Base-by-base conservation (phyloP, 2,329 filamentous ascomycete genomes). In the Colletotrichum cereale region DNA sequence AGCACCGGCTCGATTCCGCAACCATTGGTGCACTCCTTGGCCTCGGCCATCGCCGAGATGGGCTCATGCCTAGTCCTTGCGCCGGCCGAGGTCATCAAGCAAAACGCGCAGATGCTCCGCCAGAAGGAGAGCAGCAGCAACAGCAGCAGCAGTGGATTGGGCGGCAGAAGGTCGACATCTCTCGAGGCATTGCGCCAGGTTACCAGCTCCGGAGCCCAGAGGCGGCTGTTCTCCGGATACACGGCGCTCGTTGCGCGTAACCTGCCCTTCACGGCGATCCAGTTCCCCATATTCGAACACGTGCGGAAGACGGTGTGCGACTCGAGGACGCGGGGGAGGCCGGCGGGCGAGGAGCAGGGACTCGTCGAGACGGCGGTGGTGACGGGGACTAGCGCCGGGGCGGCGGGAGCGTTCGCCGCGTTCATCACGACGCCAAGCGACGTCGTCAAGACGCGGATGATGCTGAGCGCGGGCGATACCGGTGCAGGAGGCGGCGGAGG, bases 51-150 rank as follows among this genome's bases (percentile, higher is more conserved):
- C 21, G 95, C 92, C 1, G 95, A 98, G 81, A 88, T 95, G 75
- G 93, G 94, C 3, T 95, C 94, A 6, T 97, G 95, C 78, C 86
- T 94, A 26, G 93, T 97, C 72, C 88, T 97, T 44, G 96, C 95
- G 0, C 95, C 95, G 0, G 94, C 94, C 18, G 95, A 97, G 80
- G 93, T 97, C 10, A 89, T 97, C 74, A 97, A 98, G 83, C 95
- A 97, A 79, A 97, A 97, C 80, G 94, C 95, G 0, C 95, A 97
- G 80, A 95, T 97, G 88, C 85, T 96, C 0, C 84, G 77, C 40
- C 77, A 73, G 21, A 74, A 48, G 47, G 44, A 47, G 67, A 76
- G 77, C 73, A 29, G 75, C 71, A 21, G 52, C 21, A 36, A 47
- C 66, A 76, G 77, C 73, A 29, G 75, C 71, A 21, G 52, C 21